Evolutionary conservation across 2,329 filamentous ascomycete species (phyloP), one percentile per base, ranked within the genome.

Genomic region (Claviceps humidiphila): DNA sequence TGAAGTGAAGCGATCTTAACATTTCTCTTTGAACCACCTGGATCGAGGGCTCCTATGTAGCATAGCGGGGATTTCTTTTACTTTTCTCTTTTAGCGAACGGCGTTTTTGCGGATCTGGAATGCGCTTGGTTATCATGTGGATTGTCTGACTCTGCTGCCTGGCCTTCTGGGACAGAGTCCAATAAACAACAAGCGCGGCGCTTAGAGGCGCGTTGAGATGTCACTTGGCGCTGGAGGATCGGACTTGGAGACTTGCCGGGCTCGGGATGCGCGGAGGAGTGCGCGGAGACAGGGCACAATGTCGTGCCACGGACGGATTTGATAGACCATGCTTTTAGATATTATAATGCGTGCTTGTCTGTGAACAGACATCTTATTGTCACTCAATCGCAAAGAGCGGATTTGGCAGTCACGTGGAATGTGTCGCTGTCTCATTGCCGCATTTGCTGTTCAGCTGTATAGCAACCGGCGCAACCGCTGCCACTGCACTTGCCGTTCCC

Each of bases 41-140:
- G 39, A 42, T 6, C 4, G 5, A n/a, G n/a, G 17, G 43, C 34
- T 17, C 38, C 40, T 24, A 34, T 52, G 38, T 47, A 43, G 53
- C 53, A 54, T 54, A 54, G 53, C 53, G 50, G 47, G 17, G 22
- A 34, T 16, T 46, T 39, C 24, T 16, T 44, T 50, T 53, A 22
- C 39, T 34, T 39, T 17, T 16, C 24, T 50, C 47, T 20, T 46
- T 50, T 53, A 39, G 26, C 42, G 42, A 24, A 30, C 20, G 51
- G 47, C 42, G 37, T 45, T 50, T 53, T 51, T 50, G 34, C 40
- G 47, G 34, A 53, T 34, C 9, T 17, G 22, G 30, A 30, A 38
- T 26, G 42, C 26, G n/a, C 14, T 50, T 20, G 40, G 38, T 5
- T 44, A 17, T 34, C 9, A 44, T 44, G 20, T 16, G 24, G 4